Percentiles rank a stretch among this genome's conserved stretches.
These are phyloP conservation scores for Phytopythium delawarense DNA, from an alignment of 352 stramenopile genomes.

Conservation along the genomic window DNA sequence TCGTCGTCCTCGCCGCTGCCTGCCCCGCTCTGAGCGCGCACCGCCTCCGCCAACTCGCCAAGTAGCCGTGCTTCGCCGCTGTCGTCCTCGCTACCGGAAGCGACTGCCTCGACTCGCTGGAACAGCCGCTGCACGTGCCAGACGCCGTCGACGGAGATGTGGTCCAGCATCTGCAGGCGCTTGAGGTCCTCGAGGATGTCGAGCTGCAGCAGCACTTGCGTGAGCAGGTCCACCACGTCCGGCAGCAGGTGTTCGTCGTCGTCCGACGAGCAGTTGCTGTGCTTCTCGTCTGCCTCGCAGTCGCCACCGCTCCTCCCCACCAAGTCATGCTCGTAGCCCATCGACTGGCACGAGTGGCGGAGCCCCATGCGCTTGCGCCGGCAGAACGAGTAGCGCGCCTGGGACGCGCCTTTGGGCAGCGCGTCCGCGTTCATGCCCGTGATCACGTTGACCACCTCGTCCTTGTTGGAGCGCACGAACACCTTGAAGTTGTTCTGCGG, in stretches of 20 bases:
- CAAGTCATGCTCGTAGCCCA: conserved; percentile 45
- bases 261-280: neutral
- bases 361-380: conserved; percentile 73
- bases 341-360: conserved; percentile 68
- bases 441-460: conserved; percentile 77
- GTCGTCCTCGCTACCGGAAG: neutral
- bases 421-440: conserved; percentile 65
- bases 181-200: conserved; percentile 79
- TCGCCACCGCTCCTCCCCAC: conserved; percentile 7
- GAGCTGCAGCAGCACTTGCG: conserved; percentile 64
- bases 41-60: conserved; percentile 24
- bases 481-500: conserved; percentile 91
- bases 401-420: conserved; percentile 59
- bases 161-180: conserved; percentile 78
- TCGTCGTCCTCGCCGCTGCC: conserved; percentile 29
- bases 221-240: conserved; percentile 71
- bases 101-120: conserved; percentile 28
- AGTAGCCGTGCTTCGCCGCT: conserved; percentile 14
- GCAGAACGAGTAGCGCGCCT: conserved; percentile 66
- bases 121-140: conserved; percentile 63
- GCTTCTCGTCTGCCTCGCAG: neutral
- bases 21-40: conserved; percentile 8
- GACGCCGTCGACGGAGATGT: conserved; percentile 76
- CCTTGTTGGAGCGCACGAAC: conserved; percentile 77
- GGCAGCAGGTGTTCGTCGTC: conserved; percentile 43